Evolutionary conservation across 1,139 yeast genomes (phyloP).

Genomic region (Scheffersomyces parashehatae): DNA sequence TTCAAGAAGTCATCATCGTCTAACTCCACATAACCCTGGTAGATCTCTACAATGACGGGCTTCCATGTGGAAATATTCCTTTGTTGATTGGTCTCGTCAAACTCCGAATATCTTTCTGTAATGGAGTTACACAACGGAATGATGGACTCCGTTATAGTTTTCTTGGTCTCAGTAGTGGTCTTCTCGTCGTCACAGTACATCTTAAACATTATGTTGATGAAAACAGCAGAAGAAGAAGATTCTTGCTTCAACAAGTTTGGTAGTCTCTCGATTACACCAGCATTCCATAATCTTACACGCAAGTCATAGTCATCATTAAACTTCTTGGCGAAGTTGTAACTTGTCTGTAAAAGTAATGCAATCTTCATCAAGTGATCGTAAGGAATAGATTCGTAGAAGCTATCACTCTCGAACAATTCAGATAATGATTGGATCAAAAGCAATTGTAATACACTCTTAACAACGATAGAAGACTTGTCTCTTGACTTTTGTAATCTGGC

Average conservation of each 20-base stretch:
- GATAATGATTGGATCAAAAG: slow-evolving; percentile 84
- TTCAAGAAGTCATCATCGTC: slow-evolving; percentile 71
- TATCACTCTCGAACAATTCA: slow-evolving; percentile 72
- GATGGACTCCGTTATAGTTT: slow-evolving; percentile 51
- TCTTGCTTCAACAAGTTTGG: slow-evolving; percentile 94
- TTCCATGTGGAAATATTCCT: slow-evolving; percentile 84
- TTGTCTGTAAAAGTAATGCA: slow-evolving; percentile 59
- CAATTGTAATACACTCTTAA: slow-evolving; percentile 87
- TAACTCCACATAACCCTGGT: slow-evolving; percentile 77
- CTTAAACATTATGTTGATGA: slow-evolving; percentile 76
- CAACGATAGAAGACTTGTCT: slow-evolving; percentile 79
- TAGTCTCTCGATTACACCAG: slow-evolving; percentile 87
- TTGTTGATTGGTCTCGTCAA: slow-evolving; percentile 76
- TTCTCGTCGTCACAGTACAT: slow-evolving; percentile 72
- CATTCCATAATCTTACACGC: slow-evolving; percentile 83
- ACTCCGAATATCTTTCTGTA: slow-evolving; percentile 64
- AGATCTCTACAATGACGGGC: slow-evolving; percentile 86
- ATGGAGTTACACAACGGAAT: slow-evolving; percentile 74
- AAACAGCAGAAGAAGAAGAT: slow-evolving; percentile 85
- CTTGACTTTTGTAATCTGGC: slow-evolving; percentile 32
- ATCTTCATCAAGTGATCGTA: slow-evolving; percentile 59
- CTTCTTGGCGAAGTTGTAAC: slow-evolving; percentile 79
- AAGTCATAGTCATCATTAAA: slow-evolving; percentile 90
- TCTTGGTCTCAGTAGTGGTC: slow-evolving; percentile 34
- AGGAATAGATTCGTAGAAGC: slow-evolving; percentile 71